These are phyloP conservation scores for Picochlorum sp. DNA, from an alignment of 139 green algal species.

Conservation along the genomic window DNA sequence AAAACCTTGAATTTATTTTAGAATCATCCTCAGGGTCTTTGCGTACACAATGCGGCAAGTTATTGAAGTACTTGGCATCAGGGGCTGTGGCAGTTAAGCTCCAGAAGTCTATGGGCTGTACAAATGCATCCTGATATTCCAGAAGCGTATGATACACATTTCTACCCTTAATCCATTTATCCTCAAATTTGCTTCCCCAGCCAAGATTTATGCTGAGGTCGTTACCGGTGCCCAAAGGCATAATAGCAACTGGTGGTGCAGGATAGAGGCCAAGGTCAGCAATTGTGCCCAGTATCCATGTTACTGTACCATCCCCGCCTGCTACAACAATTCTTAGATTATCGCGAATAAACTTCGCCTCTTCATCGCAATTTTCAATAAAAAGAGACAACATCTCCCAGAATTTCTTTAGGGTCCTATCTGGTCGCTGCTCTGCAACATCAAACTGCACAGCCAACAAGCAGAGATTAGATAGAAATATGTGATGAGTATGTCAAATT, in stretches of 20 bases:
- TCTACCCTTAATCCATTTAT: conserved; percentile 33
- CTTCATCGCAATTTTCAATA: conserved; percentile 21
- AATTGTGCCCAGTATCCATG: conserved; percentile 63
- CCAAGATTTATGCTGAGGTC: conserved; percentile 63
- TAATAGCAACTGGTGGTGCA: conserved; percentile 56
- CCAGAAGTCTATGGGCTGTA: conserved; percentile 32
- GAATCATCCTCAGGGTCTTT: neutral
- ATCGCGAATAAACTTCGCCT: conserved; percentile 27
- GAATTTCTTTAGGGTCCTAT: conserved; percentile 54
- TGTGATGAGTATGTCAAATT: neutral
- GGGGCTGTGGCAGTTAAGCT: conserved; percentile 11
- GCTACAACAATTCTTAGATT: conserved; percentile 63
- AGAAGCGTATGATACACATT: conserved; percentile 58
- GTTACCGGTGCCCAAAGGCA: conserved; percentile 79
- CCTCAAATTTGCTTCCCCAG: conserved; percentile 58
- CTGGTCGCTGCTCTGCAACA: conserved; percentile 46
- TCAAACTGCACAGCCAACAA: conserved; percentile 54
- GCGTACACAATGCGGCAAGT: conserved; percentile 33
- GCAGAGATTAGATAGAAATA: neutral
- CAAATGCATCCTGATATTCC: conserved; percentile 25
- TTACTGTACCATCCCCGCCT: conserved; percentile 66
- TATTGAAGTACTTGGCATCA: conserved; percentile 12
- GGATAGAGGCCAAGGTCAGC: conserved; percentile 48
- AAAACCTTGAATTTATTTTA: conserved; percentile 42
- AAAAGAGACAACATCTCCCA: conserved; percentile 48